A percentile compares a stretch with the other conserved stretches of the same genome.
Evolutionary conservation across 345 rosid species (phyloP).

Genomic region (Chamaenerion angustifolium): DNA sequence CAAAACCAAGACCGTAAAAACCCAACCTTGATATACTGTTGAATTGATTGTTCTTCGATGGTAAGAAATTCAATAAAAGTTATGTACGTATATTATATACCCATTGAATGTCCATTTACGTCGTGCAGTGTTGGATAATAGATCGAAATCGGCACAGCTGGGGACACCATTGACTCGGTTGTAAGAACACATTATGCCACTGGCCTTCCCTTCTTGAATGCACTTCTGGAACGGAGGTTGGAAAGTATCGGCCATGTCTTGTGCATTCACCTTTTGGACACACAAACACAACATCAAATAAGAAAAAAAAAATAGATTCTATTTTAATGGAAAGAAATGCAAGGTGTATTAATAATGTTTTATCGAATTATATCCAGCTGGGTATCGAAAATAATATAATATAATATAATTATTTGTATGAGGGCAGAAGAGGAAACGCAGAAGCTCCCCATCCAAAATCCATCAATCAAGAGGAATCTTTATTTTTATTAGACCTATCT

Average conservation of each 20-base stretch:
- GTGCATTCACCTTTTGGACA: constrained; percentile 35
- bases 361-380: too few species aligned
- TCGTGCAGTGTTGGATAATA: constrained; percentile 48
- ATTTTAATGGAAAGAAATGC: too few species aligned
- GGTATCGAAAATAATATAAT: not conserved
- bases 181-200: constrained; percentile 85
- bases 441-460: too few species aligned
- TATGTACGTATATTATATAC: constrained; percentile 29
- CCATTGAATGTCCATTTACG: constrained; percentile 63
- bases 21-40: not conserved
- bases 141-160: constrained; percentile 51
- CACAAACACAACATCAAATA: not conserved
- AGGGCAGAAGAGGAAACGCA: too few species aligned
- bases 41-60: too few species aligned
- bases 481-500: too few species aligned
- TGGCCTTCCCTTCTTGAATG: constrained; percentile 50
- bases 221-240: constrained; percentile 75
- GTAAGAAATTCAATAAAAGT: not conserved
- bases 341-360: not conserved
- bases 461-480: not conserved
- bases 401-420: too few species aligned
- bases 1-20: not conserved
- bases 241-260: constrained; percentile 76
- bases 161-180: constrained; percentile 73
- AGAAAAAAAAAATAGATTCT: too few species aligned